A percentile compares a stretch with the other conserved stretches of the same genome.
Conservation (phyloP, 257 asterid genomes). For the Solanum appendiculatum region DNA sequence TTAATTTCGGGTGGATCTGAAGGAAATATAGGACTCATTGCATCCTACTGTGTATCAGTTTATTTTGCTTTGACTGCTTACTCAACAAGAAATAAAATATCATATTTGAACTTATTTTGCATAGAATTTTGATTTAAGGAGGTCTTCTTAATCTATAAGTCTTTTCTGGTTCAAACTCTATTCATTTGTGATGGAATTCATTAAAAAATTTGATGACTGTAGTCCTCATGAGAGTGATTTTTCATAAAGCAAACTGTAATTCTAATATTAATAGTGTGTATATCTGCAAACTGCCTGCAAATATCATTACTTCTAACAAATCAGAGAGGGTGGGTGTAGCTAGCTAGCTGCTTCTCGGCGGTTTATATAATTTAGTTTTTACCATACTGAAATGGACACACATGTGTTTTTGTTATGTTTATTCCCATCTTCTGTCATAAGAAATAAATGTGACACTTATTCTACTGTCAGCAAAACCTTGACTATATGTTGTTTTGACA, state of each 20-base stretch:
- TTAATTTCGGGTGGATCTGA: neutral
- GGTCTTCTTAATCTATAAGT: neutral
- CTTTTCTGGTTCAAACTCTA: neutral
- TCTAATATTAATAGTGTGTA: neutral
- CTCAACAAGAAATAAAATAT: neutral
- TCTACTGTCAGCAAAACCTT: neutral
- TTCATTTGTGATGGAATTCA: neutral
- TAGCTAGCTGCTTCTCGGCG: neutral
- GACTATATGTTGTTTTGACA: constrained; percentile 15
- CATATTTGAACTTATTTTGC: neutral
- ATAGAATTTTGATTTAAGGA: neutral
- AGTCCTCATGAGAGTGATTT: neutral
- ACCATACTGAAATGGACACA: neutral
- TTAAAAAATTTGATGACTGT: neutral
- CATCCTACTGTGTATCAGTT: neutral
- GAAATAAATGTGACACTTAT: neutral
- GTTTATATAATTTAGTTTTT: neutral
- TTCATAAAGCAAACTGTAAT: neutral
- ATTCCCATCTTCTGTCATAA: neutral
- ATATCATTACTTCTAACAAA: neutral
- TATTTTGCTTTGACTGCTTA: neutral
- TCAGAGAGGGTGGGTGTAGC: neutral
- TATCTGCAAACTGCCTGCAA: neutral
- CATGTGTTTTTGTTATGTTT: neutral
- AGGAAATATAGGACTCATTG: neutral